A percentile compares a stretch with the other conserved stretches of the same genome.
Conservation (phyloP, 2,329 filamentous ascomycete species). For the Cytospora piceae region DNA sequence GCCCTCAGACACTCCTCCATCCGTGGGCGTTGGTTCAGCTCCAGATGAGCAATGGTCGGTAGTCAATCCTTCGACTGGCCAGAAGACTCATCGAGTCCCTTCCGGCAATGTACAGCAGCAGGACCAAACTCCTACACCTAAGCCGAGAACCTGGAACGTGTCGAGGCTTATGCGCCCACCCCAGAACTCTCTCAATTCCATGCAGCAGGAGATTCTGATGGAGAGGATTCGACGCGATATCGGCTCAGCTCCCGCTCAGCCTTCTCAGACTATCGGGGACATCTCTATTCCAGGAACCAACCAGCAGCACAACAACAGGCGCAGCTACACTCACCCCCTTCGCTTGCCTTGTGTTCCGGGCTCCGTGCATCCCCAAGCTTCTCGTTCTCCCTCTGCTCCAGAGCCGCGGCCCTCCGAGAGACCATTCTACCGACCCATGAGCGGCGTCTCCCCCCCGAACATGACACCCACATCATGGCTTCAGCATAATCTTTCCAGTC, state of each 20-base stretch:
- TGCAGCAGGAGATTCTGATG: neutral
- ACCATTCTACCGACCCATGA: conserved; percentile 1
- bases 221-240: neutral
- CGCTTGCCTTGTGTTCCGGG: neutral
- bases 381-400: neutral
- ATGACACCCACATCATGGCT: neutral
- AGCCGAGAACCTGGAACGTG: neutral
- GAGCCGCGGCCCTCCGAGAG: neutral
- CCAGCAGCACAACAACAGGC: neutral
- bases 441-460: neutral
- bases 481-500: neutral
- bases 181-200: neutral
- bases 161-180: neutral
- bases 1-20: neutral
- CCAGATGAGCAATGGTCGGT: neutral
- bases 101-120: neutral
- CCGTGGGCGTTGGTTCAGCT: neutral
- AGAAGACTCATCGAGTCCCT: neutral
- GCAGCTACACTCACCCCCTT: neutral
- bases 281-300: neutral
- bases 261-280: neutral
- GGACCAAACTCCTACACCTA: neutral
- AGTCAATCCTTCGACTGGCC: neutral
- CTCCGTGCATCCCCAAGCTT: neutral
- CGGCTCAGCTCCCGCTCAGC: neutral